phyloP scores from a whole-genome alignment of 2,329 filamentous ascomycete species.

The Fusarium ambrosium region DNA sequence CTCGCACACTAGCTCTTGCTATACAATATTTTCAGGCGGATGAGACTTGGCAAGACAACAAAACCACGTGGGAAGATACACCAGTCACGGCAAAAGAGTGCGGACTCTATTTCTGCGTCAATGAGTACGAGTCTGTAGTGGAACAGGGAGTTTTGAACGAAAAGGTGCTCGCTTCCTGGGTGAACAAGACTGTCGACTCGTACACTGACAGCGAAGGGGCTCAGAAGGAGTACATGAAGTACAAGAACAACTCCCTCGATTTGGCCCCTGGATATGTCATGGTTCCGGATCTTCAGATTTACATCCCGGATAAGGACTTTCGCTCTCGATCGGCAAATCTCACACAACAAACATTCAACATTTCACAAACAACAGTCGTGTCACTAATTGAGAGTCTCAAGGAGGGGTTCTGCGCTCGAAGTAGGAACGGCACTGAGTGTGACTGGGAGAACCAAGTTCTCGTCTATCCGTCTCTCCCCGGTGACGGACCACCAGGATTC shows the following conservation, averaged over 20 bases:
- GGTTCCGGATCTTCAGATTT: slow-evolving; percentile 19
- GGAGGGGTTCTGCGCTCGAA: neutral
- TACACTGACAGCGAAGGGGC: neutral
- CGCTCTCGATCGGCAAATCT: neutral
- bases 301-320: slow-evolving; percentile 3
- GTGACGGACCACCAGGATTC: neutral
- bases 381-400: neutral
- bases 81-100: slow-evolving; percentile 13
- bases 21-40: slow-evolving; percentile 20
- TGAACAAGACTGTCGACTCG: neutral
- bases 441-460: neutral
- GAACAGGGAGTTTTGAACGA: slow-evolving; percentile 14
- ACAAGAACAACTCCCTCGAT: slow-evolving; percentile 13
- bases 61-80: slow-evolving; percentile 17
- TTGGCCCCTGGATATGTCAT: neutral
- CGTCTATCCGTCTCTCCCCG: slow-evolving; percentile 4
- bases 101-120: slow-evolving; percentile 22
- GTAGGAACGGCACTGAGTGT: rapidly evolving
- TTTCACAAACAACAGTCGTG: slow-evolving; percentile 1
- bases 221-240: neutral
- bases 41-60: slow-evolving; percentile 1
- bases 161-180: neutral
- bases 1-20: slow-evolving; percentile 11
- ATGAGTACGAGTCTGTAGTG: slow-evolving; percentile 7
- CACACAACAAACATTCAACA: slow-evolving; percentile 4